Evolutionary conservation across 257 asterid genomes (phyloP), one percentile per base, ranked within the genome.

Genomic region (Buddleja alternifolia): DNA sequence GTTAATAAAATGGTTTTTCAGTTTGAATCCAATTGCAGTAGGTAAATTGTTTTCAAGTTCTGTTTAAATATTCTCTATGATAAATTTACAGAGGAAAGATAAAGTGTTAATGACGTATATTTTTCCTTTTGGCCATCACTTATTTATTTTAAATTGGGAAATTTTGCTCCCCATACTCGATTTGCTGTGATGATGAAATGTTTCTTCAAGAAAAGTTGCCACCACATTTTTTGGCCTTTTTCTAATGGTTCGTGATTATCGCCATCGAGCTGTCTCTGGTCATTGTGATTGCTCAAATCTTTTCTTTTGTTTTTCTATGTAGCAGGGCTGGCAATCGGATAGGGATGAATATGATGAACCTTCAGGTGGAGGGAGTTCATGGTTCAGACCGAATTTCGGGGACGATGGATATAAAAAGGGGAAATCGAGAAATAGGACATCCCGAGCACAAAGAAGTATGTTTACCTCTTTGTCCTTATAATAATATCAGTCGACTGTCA

Each of bases 361-460:
- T 55, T 57, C 83, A 37, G 80, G 81, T 25, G 79, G 60, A 75
- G 78, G 60, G 41, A 60, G 62, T 67, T 77, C 89, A 48, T 90
- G 97, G 97, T 93, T 77, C 76, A 78, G 89, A 75, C 83, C 85
- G 45, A 83, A 70, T 77, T 78, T 77, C 75, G 66, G 71, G 66
- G 80, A 71, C n/a, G 73, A 73, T 59, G 89, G 83, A 63, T 53
- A 46, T 77, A 78, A 55, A 69, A 71, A 80, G 55, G 86, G 86
- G 23, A 88, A 81, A 63, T 67, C 82, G 4, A 79, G 78, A 75
- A 73, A 77, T 75, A 77, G 64, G 41, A 80, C 84, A 70, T 73
- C 89, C 59, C 68, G 54, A 41, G 56, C 69, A 6, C 64, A 39
- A 51, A 73, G 75, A 76, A 81, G 96, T 88, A 80, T 15, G 85